Base-by-base conservation (phyloP, 768 basidiomycete genomes). In the Suillus lakei region DNA sequence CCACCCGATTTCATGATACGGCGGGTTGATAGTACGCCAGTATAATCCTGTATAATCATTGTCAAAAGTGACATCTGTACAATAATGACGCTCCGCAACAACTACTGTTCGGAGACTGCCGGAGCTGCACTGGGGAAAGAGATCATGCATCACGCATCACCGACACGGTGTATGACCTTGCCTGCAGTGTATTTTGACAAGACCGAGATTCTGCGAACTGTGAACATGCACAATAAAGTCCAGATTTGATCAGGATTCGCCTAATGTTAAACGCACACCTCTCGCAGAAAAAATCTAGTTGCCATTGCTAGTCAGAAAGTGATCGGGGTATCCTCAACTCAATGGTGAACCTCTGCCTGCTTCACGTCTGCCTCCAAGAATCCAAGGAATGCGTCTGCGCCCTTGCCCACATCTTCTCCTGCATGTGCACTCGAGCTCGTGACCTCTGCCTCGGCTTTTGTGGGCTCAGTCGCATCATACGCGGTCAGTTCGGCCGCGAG, bases 401-500 rank as follows among this genome's bases (percentile, higher is more conserved):
- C 88, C 13, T 65, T 68, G 32, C 71, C 71, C 8, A 59, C 73
- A 44, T 75, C 67, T 39, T 78, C 72, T 41, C 63, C 72, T 2
- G 67, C 58, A 21, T 69, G 30, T 62, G 55, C 54, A 39, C 67
- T 60, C 8, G 66, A 26, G 67, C 85, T 78, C 61, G 70, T 77
- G 2, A 73, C 76, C 56, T 78, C 80, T 56, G 78, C 80, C 28
- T 82, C 82, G 53, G 84, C 83, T 60, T 82, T 74, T 26, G 82
- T 81, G 61, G 95, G 94, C 76, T 97, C 93, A 18, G 87, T 77
- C 18, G 88, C 82, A 68, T 98, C 96, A 78, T 98, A 99, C 41
- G 91, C 89, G 2, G 89, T 75, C 65, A 98, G 89, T 71, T 97
- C 95, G 23, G 90, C 78, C n/a, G 97, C 94, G 69, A 99, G 88